Evolutionary conservation across 768 basidiomycete species (phyloP), one percentile per base, ranked within the genome.

Genomic region (Leccinum incarnatum): DNA sequence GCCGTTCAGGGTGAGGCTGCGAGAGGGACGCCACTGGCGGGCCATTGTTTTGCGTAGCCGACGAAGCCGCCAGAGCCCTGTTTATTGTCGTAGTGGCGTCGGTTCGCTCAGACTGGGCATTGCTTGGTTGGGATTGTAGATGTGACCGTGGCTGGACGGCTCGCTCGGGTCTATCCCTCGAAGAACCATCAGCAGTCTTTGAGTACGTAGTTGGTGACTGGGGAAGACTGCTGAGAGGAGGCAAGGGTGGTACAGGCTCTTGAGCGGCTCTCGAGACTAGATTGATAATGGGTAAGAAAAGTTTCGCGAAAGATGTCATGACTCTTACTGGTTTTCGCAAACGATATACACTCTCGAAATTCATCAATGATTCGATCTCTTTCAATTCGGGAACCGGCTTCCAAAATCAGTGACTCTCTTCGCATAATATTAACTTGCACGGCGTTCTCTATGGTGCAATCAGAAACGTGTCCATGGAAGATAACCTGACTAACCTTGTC

Each of bases 281-380:
- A n/a, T 37, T 32, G 27, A 17, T 15, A 15, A 55, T 55, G 29
- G 42, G 37, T 57, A 21, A 66, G 55, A 53, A 58, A 51, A 53
- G 25, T 34, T 15, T 21, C 19, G n/a, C 1, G 36, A 32, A 63
- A 42, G 42, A 23, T 8, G 23, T 32, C 37, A 37, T 30, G 25
- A 49, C 61, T 15, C 92, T 72, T 69, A 95, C 94, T 71, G 34
- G 81, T 79, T 27, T 80, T 76, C 30, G 93, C 89, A 71, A 93
- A 92, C 40, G 88, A 87, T 59, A 93, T 90, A 67, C 93, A 95
- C 32, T 93, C 94, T 48, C 77, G 79, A 69, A 99, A 84, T 67
- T 91, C 88, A 8, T 76, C 66, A 46, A 90, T 70, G 63, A 95
- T 79, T 61, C 76, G 75, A 65, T 93, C 84, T 59, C 92, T 80